Percentiles rank a stretch among this genome's conserved stretches.
Evolutionary conservation across 164 flowering plant species (phyloP).

Genomic region (Nymphaea colorata): DNA sequence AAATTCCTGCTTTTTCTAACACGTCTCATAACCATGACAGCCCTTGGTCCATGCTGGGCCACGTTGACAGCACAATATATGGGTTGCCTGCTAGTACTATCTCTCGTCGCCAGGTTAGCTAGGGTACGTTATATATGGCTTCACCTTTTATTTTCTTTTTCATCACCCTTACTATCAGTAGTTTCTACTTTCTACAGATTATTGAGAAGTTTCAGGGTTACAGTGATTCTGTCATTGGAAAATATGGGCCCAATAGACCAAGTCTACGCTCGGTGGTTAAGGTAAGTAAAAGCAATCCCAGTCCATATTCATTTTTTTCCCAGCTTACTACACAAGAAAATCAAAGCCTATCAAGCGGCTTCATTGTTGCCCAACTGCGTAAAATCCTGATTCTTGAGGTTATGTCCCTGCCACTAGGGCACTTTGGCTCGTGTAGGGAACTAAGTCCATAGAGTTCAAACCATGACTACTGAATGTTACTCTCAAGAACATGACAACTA

Average conservation of each 20-base stretch:
- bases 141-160: slow-evolving; percentile 1
- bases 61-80: slow-evolving; percentile 64
- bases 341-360: too few species aligned
- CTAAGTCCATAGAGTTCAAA: too few species aligned
- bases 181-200: slow-evolving; percentile 29
- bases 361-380: too few species aligned
- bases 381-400: too few species aligned
- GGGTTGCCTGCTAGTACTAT: slow-evolving; percentile 44
- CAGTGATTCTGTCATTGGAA: slow-evolving; percentile 64
- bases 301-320: too few species aligned
- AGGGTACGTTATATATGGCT: slow-evolving; percentile 6
- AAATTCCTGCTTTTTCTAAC: too few species aligned
- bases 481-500: too few species aligned
- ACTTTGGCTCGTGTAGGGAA: too few species aligned
- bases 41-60: slow-evolving; percentile 70
- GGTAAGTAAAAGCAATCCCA: slow-evolving; percentile 23
- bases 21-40: slow-evolving; percentile 23
- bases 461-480: too few species aligned
- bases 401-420: too few species aligned
- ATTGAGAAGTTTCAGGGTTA: slow-evolving; percentile 67
- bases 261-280: slow-evolving; percentile 60
- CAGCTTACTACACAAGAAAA: too few species aligned
- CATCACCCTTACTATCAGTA: background rate
- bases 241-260: slow-evolving; percentile 53
- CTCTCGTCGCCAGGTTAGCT: slow-evolving; percentile 78